These are phyloP conservation scores for Trematosphaeria pertusa DNA, from an alignment of 2,329 filamentous ascomycete species.

Conservation along the genomic window DNA sequence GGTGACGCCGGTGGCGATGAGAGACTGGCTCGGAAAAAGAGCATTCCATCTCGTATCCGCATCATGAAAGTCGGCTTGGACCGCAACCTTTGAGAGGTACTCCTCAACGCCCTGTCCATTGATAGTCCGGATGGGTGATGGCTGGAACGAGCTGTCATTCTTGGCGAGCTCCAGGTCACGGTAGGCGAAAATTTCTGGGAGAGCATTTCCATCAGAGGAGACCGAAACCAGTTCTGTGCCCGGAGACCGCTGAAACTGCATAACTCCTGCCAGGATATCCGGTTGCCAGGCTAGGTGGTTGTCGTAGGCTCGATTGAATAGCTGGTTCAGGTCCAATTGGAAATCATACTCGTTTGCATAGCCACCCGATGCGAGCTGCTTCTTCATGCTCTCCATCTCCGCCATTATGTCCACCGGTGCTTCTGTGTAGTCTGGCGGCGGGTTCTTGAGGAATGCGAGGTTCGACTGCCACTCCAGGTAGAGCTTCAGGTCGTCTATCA, in stretches of 20 bases:
- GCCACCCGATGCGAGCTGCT: slow-evolving; percentile 31
- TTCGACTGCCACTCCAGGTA: slow-evolving; percentile 50
- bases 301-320: slow-evolving; percentile 49
- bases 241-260: slow-evolving; percentile 44
- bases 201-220: slow-evolving; percentile 42
- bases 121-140: slow-evolving; percentile 47
- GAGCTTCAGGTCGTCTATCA: slow-evolving; percentile 44
- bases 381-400: slow-evolving; percentile 44
- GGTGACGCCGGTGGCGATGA: slow-evolving; percentile 34
- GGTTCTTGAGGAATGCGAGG: slow-evolving; percentile 48
- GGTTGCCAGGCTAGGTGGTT: slow-evolving; percentile 50
- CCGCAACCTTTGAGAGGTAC: slow-evolving; percentile 43
- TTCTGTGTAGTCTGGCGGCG: slow-evolving; percentile 46
- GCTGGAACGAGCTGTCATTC: slow-evolving; percentile 35
- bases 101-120: slow-evolving; percentile 43
- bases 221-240: slow-evolving; percentile 43
- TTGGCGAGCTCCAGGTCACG: slow-evolving; percentile 37
- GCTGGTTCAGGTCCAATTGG: slow-evolving; percentile 43
- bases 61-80: slow-evolving; percentile 45
- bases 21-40: slow-evolving; percentile 45
- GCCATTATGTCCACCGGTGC: slow-evolving; percentile 48
- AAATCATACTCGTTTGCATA: slow-evolving; percentile 52
- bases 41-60: slow-evolving; percentile 51
- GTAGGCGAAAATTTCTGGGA: slow-evolving; percentile 48
- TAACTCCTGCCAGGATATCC: slow-evolving; percentile 45